Conservation (phyloP, 108 stramenopile species). For the Aurantiochytrium sp. region DNA sequence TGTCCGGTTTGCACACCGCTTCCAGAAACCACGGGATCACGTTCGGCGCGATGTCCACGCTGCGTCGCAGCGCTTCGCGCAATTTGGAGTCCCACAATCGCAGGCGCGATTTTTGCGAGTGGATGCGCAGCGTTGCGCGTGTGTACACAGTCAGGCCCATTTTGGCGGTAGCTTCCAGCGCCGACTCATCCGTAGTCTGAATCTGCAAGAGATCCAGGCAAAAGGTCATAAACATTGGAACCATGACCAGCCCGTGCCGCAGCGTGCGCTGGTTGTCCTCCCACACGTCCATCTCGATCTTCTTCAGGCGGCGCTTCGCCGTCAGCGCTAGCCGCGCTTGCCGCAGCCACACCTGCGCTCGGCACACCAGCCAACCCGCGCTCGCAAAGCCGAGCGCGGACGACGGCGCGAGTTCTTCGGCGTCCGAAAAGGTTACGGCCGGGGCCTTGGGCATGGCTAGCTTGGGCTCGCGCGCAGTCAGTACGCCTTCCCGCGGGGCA, state of each 20-base stretch:
- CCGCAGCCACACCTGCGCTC: not conserved
- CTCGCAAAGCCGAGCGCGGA: not conserved
- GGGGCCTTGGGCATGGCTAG: not conserved
- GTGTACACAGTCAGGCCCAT: slow-evolving; percentile 5
- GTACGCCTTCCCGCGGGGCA: not conserved
- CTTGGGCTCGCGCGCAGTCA: not conserved
- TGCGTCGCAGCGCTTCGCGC: not conserved
- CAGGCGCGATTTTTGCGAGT: not conserved
- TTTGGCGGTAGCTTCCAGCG: not conserved
- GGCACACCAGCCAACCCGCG: not conserved
- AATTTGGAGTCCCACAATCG: not conserved
- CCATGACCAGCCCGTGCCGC: slow-evolving; percentile 11
- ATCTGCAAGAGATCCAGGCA: not conserved
- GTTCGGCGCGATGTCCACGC: not conserved
- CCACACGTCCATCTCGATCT: slow-evolving; percentile 1
- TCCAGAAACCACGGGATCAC: not conserved
- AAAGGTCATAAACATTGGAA: not conserved
- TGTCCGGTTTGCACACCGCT: not conserved
- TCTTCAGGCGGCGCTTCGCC: not conserved
- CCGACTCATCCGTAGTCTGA: not conserved
- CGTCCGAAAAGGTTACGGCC: not conserved
- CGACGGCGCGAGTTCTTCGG: too few species aligned
- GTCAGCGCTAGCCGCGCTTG: slow-evolving; percentile 1
- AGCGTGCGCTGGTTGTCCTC: slow-evolving; percentile 30
- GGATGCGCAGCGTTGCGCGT: not conserved